Base-by-base conservation (phyloP, 2,329 filamentous ascomycete species). In the Arthrobotrys entomopaga region DNA sequence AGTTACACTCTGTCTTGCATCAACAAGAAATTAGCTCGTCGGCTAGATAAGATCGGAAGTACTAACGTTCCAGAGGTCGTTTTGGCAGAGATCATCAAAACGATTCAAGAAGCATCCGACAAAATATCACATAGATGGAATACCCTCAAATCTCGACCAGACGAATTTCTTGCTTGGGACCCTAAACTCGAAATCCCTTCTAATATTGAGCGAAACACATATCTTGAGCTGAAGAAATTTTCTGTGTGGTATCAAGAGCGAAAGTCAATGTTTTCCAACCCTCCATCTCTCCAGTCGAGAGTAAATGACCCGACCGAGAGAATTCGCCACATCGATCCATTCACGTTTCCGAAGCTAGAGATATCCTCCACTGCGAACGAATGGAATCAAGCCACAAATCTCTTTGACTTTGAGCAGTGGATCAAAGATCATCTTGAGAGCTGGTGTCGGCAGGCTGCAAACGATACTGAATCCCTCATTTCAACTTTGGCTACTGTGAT, bases 401-500 rank as follows among this genome's bases (percentile, higher is more conserved):
- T 73, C 5, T 43, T 73, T n/a, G 56, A 73, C 20, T 73, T 73
- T 38, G 69, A 73, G 43, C 49, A 13, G 60, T 19, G 64, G 67
- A 34, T 73, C 85, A 1, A 78, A 77, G 2, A 80, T 79, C 3
- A 80, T 87, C 20, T 87, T 87, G 76, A 42, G 52, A 0, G 87
- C 85, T 87, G 83, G 86, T 4, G 78, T 75, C 86, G 83, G 86
- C 3, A 78, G 74, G 82, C 7, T 2, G 3, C 11, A 40, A 42
- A n/a, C 7, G 29, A 7, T 8, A 10, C 16, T 20, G 43, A 1
- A 11, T 20, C 10, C 4, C 43, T 73, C 2, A 48, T 75, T 1
- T 0, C 19, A 10, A 52, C 10, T 4, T 19, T 85, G 0, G 65
- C 61, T 0, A 3, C 58, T 0, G 57, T 81, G 3, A 80, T 85